phyloP scores from a whole-genome alignment of 2,329 filamentous ascomycete genomes.

The Periconia sp. region DNA sequence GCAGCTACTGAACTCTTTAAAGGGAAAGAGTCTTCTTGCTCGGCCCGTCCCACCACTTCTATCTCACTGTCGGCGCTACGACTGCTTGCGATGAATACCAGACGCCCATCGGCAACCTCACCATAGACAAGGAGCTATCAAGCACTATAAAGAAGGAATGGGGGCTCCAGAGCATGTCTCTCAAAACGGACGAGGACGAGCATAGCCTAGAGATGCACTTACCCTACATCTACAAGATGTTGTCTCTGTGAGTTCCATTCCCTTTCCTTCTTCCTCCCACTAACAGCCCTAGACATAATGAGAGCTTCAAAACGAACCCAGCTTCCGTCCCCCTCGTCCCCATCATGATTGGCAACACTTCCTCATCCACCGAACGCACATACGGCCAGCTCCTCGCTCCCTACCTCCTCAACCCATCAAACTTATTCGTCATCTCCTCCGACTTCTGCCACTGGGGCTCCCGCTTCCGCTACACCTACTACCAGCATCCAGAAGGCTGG shows the following conservation, averaged over 20 bases:
- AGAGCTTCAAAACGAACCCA: conserved; percentile 43
- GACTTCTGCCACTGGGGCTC: conserved; percentile 97
- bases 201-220: conserved; percentile 98
- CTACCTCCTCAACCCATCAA: conserved; percentile 76
- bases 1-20: conserved; percentile 7
- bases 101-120: conserved; percentile 76
- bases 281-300: conserved; percentile 33
- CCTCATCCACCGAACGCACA: conserved; percentile 66
- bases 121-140: conserved; percentile 66
- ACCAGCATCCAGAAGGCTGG: conserved; percentile 61
- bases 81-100: conserved; percentile 73
- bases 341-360: conserved; percentile 82
- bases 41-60: conserved; percentile 89
- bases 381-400: conserved; percentile 76
- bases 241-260: conserved; percentile 53
- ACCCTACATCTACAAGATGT: conserved; percentile 86
- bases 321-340: conserved; percentile 79
- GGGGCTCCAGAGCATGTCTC: conserved; percentile 61
- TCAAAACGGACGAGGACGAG: conserved; percentile 74
- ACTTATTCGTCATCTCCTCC: conserved; percentile 86
- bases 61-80: conserved; percentile 77
- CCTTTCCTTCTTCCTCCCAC: neutral
- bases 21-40: conserved; percentile 90
- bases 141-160: conserved; percentile 48
- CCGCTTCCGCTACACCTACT: conserved; percentile 83